A percentile compares a stretch with the other conserved stretches of the same genome.
Conservation (phyloP, 2,329 filamentous ascomycete genomes). For the Delphinella strobiligena region DNA sequence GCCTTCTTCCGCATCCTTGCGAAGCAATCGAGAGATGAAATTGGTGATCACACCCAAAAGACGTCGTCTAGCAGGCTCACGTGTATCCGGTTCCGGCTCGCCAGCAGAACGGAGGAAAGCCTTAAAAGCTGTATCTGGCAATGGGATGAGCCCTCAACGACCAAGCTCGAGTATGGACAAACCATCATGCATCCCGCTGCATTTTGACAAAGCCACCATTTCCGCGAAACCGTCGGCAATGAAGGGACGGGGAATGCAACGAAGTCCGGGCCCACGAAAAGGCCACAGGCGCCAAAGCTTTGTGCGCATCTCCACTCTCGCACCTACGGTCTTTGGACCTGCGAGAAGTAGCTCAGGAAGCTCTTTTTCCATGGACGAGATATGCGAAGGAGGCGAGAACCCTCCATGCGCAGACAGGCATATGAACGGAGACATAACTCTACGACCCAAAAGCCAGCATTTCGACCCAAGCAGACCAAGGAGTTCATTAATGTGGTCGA, state of each 20-base stretch:
- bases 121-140: slow-evolving; percentile 22
- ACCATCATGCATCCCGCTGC: slow-evolving; percentile 33
- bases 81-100: slow-evolving; percentile 28
- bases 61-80: slow-evolving; percentile 11
- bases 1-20: slow-evolving; percentile 18
- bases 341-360: slow-evolving; percentile 21
- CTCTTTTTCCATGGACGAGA: slow-evolving; percentile 23
- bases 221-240: slow-evolving; percentile 28
- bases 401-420: slow-evolving; percentile 1
- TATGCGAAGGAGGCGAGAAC: slow-evolving; percentile 22
- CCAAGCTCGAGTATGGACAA: not conserved
- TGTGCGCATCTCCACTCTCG: slow-evolving; percentile 31
- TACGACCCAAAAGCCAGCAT: slow-evolving; percentile 8
- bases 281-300: slow-evolving; percentile 32
- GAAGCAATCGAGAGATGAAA: slow-evolving; percentile 15
- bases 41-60: slow-evolving; percentile 24
- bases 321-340: slow-evolving; percentile 29
- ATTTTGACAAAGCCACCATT: slow-evolving; percentile 29
- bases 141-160: slow-evolving; percentile 21
- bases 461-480: slow-evolving; percentile 21
- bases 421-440: slow-evolving; percentile 4
- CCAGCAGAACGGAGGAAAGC: slow-evolving; percentile 23
- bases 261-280: slow-evolving; percentile 31
- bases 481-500: slow-evolving; percentile 28
- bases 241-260: no score